phyloP scores from a whole-genome alignment of 208 protist species.

The Novymonas esmeraldas region DNA sequence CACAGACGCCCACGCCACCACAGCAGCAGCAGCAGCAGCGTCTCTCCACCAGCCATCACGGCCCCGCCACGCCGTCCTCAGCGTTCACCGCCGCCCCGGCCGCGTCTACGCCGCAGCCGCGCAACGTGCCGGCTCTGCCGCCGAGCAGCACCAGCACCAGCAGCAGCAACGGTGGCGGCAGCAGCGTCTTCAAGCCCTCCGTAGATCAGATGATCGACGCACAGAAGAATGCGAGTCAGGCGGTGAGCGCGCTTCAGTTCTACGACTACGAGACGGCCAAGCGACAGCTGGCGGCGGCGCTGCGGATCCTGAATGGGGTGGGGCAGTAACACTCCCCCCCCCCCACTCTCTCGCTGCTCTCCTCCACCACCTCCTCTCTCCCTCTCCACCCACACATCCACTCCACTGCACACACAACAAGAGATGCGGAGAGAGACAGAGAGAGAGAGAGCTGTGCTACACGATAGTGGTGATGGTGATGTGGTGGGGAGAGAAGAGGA shows the following conservation, averaged over 20 bases:
- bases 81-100: slow-evolving; percentile 1
- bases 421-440: no score
- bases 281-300: slow-evolving; percentile 51
- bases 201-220: slow-evolving; percentile 82
- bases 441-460: no score
- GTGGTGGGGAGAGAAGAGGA: no score
- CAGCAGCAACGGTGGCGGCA: not conserved
- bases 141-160: slow-evolving; percentile 17
- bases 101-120: not conserved
- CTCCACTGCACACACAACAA: no score
- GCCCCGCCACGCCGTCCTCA: not conserved
- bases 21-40: not conserved
- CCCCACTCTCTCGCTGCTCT: no score
- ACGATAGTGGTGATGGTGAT: no score
- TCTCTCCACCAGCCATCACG: slow-evolving; percentile 3
- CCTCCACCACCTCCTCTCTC: no score
- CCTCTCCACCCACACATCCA: no score
- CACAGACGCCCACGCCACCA: not conserved
- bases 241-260: slow-evolving; percentile 81
- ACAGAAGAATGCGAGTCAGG: slow-evolving; percentile 73
- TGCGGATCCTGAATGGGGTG: slow-evolving; percentile 47
- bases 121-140: not conserved
- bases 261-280: slow-evolving; percentile 68
- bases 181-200: slow-evolving; percentile 30
- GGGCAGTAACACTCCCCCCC: no score